Percentiles rank a stretch among this genome's conserved stretches.
These are phyloP conservation scores for Fusarium sp. DNA, from an alignment of 2,329 filamentous ascomycete species.

Conservation along the genomic window DNA sequence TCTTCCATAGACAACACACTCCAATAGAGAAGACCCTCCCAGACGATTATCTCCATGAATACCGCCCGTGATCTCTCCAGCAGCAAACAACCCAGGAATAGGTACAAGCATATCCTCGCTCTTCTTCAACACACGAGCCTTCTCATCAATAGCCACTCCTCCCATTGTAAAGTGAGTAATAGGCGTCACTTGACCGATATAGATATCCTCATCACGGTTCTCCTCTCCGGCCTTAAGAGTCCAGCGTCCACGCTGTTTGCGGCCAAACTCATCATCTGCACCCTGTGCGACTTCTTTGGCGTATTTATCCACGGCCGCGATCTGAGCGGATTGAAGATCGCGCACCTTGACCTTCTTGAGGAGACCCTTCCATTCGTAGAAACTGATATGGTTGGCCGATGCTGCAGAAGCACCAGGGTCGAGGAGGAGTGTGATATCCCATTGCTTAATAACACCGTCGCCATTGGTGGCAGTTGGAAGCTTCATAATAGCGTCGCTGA, in stretches of 20 bases:
- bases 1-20: constrained; percentile 72
- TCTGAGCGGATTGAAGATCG: constrained; percentile 56
- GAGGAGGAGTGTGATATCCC: constrained; percentile 68
- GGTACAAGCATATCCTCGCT: constrained; percentile 50
- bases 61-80: constrained; percentile 73
- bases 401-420: constrained; percentile 67
- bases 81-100: constrained; percentile 69
- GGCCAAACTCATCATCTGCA: constrained; percentile 57
- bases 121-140: constrained; percentile 60
- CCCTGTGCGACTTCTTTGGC: constrained; percentile 55
- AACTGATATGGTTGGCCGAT: constrained; percentile 66
- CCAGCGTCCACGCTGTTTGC: constrained; percentile 67
- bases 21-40: constrained; percentile 69
- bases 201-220: constrained; percentile 63
- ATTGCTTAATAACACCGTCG: constrained; percentile 57
- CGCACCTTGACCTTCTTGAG: constrained; percentile 65
- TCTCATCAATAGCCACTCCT: constrained; percentile 66
- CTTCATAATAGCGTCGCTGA: constrained; percentile 64
- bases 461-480: constrained; percentile 46
- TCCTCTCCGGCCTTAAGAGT: constrained; percentile 55
- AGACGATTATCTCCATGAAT: constrained; percentile 72
- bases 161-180: constrained; percentile 77
- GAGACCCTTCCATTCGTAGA: constrained; percentile 72
- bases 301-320: constrained; percentile 62
- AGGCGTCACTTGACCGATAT: constrained; percentile 69